Evolutionary conservation across 139 green algal genomes (phyloP), one percentile per base, ranked within the genome.

Genomic region (Eudorina sp.): DNA sequence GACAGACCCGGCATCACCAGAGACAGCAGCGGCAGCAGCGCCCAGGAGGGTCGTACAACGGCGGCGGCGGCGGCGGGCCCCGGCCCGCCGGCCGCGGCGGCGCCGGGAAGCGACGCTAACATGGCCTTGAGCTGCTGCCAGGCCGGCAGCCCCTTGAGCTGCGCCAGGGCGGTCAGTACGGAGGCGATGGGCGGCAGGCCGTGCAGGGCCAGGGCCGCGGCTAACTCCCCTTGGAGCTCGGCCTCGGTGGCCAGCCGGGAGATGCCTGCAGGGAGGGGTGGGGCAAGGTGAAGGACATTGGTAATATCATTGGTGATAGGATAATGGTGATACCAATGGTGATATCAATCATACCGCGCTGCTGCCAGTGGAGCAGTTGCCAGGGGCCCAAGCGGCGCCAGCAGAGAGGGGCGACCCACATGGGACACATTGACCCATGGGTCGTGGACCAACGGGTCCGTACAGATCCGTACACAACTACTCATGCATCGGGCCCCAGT

Each of bases 1-100:
- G 64, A 23, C 45, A 78, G 0, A 23, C 64, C 43, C 18, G 81
- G 81, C 81, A 87, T 69, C 62, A 78, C 64, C 27, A 87, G 45
- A 31, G 81, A 78, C 43, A 87, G 81, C 81, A 87, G 66, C 81
- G 81, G 81, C 81, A 87, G 31, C 81, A 87, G n/a, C 60, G 64
- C 81, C 81, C 62, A 78, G 23, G 64, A 79, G 0, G 21, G 34
- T 1, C 5, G n/a, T 64, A 85, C 58, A n/a, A 45, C 72, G 16
- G 38, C 43, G 69, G 38, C 25, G 5, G 16, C 75, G 5, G 31
- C 31, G 38, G 4, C n/a, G n/a, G 38, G 25, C 1, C 38, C 21
- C 38, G 29, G 13, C 41, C 60, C 9, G 11, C 23, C 36, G 18
- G 40, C 23, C n/a, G 38, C 38, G 40, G 34, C 1, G 48, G 38